Evolutionary conservation across 352 stramenopile species (phyloP).

Genomic region (Pseudoperonospora humuli): DNA sequence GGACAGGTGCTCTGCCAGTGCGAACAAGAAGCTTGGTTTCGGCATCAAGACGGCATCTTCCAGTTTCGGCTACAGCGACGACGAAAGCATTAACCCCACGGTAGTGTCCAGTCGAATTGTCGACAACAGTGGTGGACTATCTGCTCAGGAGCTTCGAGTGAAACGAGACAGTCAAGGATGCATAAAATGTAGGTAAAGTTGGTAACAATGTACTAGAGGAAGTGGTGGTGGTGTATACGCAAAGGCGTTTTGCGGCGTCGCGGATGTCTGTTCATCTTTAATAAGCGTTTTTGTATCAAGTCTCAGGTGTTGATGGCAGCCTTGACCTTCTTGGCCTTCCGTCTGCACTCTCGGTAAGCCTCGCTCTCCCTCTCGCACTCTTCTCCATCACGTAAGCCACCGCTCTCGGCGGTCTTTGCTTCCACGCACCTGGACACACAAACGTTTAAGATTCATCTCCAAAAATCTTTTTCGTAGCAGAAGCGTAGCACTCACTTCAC

Average conservation of each 20-base stretch:
- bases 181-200: slow-evolving; percentile 3
- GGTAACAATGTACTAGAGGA: slow-evolving; percentile 3
- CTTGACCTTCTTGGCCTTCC: slow-evolving; percentile 34
- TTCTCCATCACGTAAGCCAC: slow-evolving; percentile 58
- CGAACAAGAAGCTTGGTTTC: slow-evolving; percentile 19
- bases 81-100: slow-evolving; percentile 16
- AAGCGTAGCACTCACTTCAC: slow-evolving; percentile 50
- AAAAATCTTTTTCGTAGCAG: not conserved
- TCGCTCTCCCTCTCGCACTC: slow-evolving; percentile 60
- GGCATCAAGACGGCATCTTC: slow-evolving; percentile 25
- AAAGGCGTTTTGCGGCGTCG: slow-evolving; percentile 2
- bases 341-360: slow-evolving; percentile 55
- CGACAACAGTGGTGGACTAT: slow-evolving; percentile 13
- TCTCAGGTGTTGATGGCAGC: slow-evolving; percentile 17
- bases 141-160: slow-evolving; percentile 16
- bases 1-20: slow-evolving; percentile 4
- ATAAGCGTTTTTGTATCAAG: not conserved
- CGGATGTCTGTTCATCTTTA: not conserved
- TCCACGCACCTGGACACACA: slow-evolving; percentile 43
- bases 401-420: slow-evolving; percentile 42
- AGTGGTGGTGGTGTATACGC: not conserved
- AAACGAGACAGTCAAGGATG: slow-evolving; percentile 6
- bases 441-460: slow-evolving; percentile 12
- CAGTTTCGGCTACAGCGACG: slow-evolving; percentile 30
- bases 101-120: slow-evolving; percentile 3